Base-by-base conservation (phyloP, 169 alveolate species). In the Theileria parva region DNA sequence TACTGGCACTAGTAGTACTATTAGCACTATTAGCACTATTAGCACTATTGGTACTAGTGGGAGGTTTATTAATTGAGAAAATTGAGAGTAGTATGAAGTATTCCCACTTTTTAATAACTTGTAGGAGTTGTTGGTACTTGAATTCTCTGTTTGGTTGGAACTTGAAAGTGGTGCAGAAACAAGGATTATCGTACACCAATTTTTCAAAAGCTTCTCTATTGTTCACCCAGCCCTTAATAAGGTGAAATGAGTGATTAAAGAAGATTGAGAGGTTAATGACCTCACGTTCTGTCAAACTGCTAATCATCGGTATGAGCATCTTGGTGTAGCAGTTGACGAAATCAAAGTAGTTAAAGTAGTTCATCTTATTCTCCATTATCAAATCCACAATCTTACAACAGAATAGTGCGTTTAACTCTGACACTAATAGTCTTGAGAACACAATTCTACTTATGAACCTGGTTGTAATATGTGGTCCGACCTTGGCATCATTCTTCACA, bases 321-420 rank as follows among this genome's bases (percentile, higher is more conserved):
- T 78, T 85, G 13, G 83, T 68, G 81, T 80, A 85, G 53, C 81
- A 71, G 79, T 85, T 85, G 44, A 67, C 50, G 67, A 85, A 85
- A 55, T 85, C 91, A 61, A 77, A 85, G 39, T 74, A 85, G 84
- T 85, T 85, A 32, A 85, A 85, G 59, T 77, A 77, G n/a, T 71
- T 73, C 32, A 72, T 28, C 15, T 64, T 63, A 23, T 55, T 19
- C 0, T 0, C 15, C 19, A 77, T 28, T 83, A 85, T 70, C 63
- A 69, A 23, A 32, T 78, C 86, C 4, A 85, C 79, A 59, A 85
- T 19, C 53, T 64, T 73, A 8, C 78, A 51, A 37, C 91, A 85
- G 51, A 70, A 85, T 2, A 73, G 15, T 21, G 91, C 73, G 21
- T 85, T 85, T 0, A 74, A 73, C 50, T 79, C 91, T 44, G 51